Conservation (phyloP, 2,329 filamentous ascomycete species). For the Colletotrichum sp. region DNA sequence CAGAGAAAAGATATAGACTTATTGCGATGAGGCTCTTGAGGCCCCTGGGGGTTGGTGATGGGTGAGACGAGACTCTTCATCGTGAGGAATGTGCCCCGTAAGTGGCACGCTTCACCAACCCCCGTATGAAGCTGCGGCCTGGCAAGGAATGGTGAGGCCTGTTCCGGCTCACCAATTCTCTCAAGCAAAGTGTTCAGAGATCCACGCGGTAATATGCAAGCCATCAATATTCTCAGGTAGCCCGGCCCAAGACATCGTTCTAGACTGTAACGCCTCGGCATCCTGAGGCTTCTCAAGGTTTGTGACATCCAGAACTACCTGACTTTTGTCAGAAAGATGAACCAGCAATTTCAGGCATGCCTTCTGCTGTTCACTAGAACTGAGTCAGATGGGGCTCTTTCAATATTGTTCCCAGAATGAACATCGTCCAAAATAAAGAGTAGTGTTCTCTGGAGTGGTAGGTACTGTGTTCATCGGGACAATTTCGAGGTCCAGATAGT, state of each 20-base stretch:
- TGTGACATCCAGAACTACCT: not conserved
- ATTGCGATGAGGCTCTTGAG: not conserved
- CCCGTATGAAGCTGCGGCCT: not conserved
- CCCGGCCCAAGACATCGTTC: not conserved
- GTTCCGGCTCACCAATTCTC: not conserved
- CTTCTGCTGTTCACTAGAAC: not conserved
- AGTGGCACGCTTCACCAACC: slow-evolving; percentile 1
- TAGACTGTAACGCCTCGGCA: not conserved
- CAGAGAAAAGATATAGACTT: not conserved
- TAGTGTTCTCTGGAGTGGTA: not conserved
- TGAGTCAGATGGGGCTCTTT: not conserved
- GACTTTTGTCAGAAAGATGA: not conserved
- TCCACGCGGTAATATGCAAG: not conserved
- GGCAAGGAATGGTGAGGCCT: not conserved
- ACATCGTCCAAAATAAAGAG: not conserved
- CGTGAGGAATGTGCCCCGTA: slow-evolving; percentile 1
- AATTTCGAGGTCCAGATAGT: not conserved
- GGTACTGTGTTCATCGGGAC: not conserved
- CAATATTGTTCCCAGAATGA: not conserved
- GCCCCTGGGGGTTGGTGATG: not conserved
- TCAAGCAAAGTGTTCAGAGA: not conserved
- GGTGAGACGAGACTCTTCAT: not conserved
- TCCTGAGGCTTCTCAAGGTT: not conserved
- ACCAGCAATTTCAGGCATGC: not conserved
- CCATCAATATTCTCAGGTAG: not conserved